These are phyloP conservation scores for Balansia obtecta DNA, from an alignment of 2,329 filamentous ascomycete genomes.

Conservation along the genomic window DNA sequence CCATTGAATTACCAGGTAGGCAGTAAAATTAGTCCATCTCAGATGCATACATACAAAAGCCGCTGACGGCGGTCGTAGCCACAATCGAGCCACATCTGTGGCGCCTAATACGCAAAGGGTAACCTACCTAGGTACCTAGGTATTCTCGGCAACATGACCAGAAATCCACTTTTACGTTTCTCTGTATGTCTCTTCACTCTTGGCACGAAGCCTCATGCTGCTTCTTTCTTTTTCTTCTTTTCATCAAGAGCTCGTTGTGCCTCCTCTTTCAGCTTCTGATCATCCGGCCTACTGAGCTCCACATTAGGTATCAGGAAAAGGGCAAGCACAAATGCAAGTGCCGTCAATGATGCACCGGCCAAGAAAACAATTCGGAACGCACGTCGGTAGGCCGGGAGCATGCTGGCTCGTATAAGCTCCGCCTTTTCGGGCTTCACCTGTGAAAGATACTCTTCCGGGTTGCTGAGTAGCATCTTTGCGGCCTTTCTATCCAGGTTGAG, in stretches of 20 bases:
- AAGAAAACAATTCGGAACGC: conserved; percentile 28
- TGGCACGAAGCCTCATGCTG: too few species aligned
- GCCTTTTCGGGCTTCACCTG: conserved; percentile 17
- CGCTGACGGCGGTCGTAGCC: too few species aligned
- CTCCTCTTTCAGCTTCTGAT: conserved; percentile 23
- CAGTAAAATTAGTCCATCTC: too few species aligned
- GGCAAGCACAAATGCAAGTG: conserved; percentile 23
- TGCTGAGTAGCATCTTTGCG: conserved; percentile 18
- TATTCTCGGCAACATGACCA: too few species aligned
- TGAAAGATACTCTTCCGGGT: conserved; percentile 20
- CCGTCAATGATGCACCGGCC: conserved; percentile 22
- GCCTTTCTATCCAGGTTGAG: conserved; percentile 13
- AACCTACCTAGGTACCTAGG: too few species aligned
- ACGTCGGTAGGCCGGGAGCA: conserved; percentile 24
- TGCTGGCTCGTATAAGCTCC: conserved; percentile 16
- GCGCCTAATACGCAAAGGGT: too few species aligned
- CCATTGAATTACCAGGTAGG: too few species aligned
- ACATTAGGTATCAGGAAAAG: conserved; percentile 28
- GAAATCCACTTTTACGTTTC: too few species aligned
- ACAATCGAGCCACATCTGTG: too few species aligned
- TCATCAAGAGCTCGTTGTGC: conserved; percentile 14
- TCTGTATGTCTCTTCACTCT: too few species aligned
- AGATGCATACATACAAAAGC: too few species aligned
- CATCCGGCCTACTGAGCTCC: conserved; percentile 23
- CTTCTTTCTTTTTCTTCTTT: conserved; percentile 7